Evolutionary conservation across 2,329 filamentous ascomycete species (phyloP).

Genomic region (Stagonosporopsis rhizophila): DNA sequence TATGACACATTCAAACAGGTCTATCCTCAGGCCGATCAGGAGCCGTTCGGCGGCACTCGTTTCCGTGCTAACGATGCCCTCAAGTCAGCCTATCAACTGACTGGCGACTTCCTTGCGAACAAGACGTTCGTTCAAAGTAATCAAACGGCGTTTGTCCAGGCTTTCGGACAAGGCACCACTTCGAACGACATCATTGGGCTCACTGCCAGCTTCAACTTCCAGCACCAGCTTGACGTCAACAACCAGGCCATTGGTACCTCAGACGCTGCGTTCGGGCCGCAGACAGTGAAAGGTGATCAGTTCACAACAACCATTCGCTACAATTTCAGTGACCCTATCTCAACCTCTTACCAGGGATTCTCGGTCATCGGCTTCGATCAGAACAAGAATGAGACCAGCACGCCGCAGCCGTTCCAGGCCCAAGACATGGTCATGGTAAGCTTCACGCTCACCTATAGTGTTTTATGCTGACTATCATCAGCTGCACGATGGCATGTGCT

Average conservation of each 20-base stretch:
- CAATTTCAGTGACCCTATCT: constrained; percentile 46
- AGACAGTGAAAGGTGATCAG: constrained; percentile 37
- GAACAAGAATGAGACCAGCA: constrained; percentile 39
- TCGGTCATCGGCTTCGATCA: constrained; percentile 40
- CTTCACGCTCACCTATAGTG: neutral
- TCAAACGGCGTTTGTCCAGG: constrained; percentile 33
- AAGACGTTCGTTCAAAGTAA: constrained; percentile 42
- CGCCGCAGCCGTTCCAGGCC: constrained; percentile 47
- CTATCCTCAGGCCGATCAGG: constrained; percentile 54
- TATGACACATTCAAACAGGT: constrained; percentile 61
- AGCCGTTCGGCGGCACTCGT: constrained; percentile 56
- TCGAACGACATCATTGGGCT: constrained; percentile 34
- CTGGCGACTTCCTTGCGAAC: constrained; percentile 38
- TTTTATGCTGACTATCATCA: constrained; percentile 9
- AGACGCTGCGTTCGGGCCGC: constrained; percentile 48
- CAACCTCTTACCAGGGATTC: constrained; percentile 40
- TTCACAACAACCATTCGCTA: constrained; percentile 49
- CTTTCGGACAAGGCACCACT: constrained; percentile 32
- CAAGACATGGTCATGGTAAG: constrained; percentile 51
- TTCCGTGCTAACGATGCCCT: constrained; percentile 55
- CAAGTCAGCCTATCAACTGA: constrained; percentile 45
- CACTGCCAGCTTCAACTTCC: constrained; percentile 43
- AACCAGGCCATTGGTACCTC: constrained; percentile 43
- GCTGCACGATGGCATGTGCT: constrained; percentile 55
- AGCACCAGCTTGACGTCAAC: constrained; percentile 40